These are phyloP conservation scores for Macrolepiota dolichaula DNA, from an alignment of 768 basidiomycete genomes.

Conservation along the genomic window DNA sequence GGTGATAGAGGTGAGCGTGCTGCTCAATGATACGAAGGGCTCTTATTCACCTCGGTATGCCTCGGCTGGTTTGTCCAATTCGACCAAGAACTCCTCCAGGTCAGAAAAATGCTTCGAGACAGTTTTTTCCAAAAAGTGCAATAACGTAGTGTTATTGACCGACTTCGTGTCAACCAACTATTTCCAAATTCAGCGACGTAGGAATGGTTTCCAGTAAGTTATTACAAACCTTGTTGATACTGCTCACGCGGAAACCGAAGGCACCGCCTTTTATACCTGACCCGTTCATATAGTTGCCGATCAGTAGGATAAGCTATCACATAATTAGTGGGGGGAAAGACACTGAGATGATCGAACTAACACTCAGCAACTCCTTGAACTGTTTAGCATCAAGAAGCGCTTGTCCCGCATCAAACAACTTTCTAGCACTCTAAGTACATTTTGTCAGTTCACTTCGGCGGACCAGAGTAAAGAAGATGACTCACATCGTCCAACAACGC, in stretches of 20 bases:
- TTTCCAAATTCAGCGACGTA: neutral
- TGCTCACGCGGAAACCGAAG: conserved; percentile 94
- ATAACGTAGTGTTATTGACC: conserved; percentile 86
- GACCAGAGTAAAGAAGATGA: conserved; percentile 5
- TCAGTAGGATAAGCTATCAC: conserved; percentile 78
- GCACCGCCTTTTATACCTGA: conserved; percentile 95
- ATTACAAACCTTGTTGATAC: conserved; percentile 84
- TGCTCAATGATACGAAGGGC: neutral
- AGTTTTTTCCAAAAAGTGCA: conserved; percentile 92
- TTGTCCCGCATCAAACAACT: conserved; percentile 77
- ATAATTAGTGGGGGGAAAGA: neutral
- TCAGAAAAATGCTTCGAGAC: conserved; percentile 83
- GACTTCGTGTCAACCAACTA: conserved; percentile 98
- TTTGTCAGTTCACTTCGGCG: neutral
- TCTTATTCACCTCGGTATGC: conserved; percentile 78
- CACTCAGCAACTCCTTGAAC: conserved; percentile 89
- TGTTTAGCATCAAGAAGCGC: conserved; percentile 75
- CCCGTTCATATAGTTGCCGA: conserved; percentile 99
- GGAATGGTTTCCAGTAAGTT: neutral
- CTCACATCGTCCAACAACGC: conserved; percentile 76
- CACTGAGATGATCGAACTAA: conserved; percentile 28
- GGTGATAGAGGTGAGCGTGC: conserved; percentile 8
- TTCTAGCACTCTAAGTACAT: conserved; percentile 64
- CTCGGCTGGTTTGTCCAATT: conserved; percentile 85
- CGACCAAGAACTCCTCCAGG: conserved; percentile 86